Conservation (phyloP, 305 asterid species). For the Fraxinus ornus region DNA sequence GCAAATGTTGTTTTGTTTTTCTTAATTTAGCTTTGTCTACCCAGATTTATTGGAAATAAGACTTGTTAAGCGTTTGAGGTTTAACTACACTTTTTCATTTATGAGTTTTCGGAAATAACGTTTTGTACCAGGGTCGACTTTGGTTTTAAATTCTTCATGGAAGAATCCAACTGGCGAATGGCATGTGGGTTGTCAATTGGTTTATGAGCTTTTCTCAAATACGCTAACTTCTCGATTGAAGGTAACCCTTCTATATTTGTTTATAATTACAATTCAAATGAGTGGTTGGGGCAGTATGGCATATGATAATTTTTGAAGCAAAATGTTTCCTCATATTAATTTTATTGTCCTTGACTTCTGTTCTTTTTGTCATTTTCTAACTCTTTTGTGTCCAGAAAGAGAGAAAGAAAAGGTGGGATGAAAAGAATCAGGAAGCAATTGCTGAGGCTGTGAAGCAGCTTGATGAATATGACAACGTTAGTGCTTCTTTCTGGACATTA, state of each 20-base stretch:
- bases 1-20: constrained; percentile 10
- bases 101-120: constrained; percentile 9
- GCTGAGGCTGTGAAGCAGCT: constrained; percentile 89
- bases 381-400: constrained; percentile 69
- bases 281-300: constrained; percentile 15
- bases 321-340: constrained; percentile 17
- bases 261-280: constrained; percentile 2
- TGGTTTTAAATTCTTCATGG: constrained; percentile 77
- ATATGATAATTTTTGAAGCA: constrained; percentile 15
- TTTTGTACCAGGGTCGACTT: constrained; percentile 41
- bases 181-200: constrained; percentile 88
- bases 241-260: constrained; percentile 42
- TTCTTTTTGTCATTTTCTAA: constrained; percentile 19
- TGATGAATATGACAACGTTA: constrained; percentile 77
- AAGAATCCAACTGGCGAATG: constrained; percentile 90
- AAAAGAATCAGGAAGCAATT: constrained; percentile 83
- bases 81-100: constrained; percentile 19
- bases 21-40: background rate
- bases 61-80: background rate
- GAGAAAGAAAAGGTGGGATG: constrained; percentile 83
- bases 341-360: constrained; percentile 13
- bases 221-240: constrained; percentile 72
- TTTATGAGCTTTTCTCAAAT: constrained; percentile 79
- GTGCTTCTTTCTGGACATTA: constrained; percentile 12
- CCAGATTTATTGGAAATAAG: background rate